Conservation (phyloP, 2,329 filamentous ascomycete genomes). For the Penicillium aurantiogriseum region DNA sequence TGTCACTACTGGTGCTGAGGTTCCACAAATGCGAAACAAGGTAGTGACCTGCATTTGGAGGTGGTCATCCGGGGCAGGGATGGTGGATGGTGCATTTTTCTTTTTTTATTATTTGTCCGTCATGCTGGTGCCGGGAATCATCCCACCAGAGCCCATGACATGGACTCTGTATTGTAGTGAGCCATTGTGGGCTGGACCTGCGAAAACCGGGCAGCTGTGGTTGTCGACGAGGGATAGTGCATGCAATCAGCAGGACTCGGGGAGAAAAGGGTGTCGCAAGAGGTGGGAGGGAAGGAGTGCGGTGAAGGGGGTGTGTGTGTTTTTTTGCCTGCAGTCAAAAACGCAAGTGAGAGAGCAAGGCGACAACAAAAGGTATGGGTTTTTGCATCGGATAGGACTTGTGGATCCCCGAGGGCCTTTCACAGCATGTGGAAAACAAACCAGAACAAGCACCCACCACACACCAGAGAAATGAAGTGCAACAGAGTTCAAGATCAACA, state of each 20-base stretch:
- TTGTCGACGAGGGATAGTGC: neutral
- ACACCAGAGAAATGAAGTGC: conserved; percentile 4
- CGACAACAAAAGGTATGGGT: neutral
- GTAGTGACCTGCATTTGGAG: conserved; percentile 11
- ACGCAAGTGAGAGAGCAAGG: conserved; percentile 6
- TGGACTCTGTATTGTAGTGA: neutral
- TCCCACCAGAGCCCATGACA: neutral
- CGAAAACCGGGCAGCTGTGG: neutral
- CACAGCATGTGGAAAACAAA: conserved; percentile 9
- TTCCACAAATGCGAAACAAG: conserved; percentile 8
- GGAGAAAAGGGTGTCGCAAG: neutral
- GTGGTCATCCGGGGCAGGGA: conserved; percentile 1
- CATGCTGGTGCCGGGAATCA: neutral
- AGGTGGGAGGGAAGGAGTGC: conserved; percentile 1
- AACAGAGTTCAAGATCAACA: neutral
- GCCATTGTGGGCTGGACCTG: neutral
- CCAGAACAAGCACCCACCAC: conserved; percentile 6
- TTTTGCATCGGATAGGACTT: conserved; percentile 2
- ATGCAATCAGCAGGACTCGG: conserved; percentile 3
- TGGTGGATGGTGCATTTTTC: neutral
- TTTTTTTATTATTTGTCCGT: neutral
- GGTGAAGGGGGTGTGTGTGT: neutral
- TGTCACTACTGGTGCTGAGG: neutral
- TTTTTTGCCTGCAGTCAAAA: conserved; percentile 5
- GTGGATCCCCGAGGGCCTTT: conserved; percentile 4